Conservation (phyloP, 2,329 filamentous ascomycete genomes). For the Diaporthe velutina region DNA sequence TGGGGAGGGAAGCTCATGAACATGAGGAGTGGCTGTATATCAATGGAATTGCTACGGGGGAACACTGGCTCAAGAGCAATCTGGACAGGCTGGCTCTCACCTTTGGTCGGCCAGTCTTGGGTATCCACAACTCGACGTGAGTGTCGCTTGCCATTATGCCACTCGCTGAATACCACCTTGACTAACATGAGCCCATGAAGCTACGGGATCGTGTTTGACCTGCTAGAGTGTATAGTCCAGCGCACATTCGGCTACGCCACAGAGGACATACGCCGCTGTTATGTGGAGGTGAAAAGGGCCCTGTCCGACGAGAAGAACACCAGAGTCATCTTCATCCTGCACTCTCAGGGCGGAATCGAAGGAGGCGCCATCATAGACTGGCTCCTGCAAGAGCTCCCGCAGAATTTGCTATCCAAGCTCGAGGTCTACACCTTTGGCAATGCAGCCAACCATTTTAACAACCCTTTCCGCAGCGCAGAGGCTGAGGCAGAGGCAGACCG, state of each 20-base stretch:
- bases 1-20: slow-evolving; percentile 56
- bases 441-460: slow-evolving; percentile 86
- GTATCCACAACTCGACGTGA: slow-evolving; percentile 80
- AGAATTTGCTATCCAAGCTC: slow-evolving; percentile 74
- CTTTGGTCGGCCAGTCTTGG: slow-evolving; percentile 78
- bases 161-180: not conserved
- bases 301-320: slow-evolving; percentile 72
- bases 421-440: slow-evolving; percentile 85
- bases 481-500: slow-evolving; percentile 55
- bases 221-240: slow-evolving; percentile 82
- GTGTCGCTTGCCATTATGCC: not conserved
- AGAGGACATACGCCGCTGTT: slow-evolving; percentile 73
- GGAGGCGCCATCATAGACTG: slow-evolving; percentile 81
- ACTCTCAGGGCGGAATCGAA: slow-evolving; percentile 84
- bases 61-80: slow-evolving; percentile 78
- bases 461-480: slow-evolving; percentile 69
- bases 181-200: slow-evolving; percentile 41
- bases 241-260: slow-evolving; percentile 81
- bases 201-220: slow-evolving; percentile 81
- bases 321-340: slow-evolving; percentile 80
- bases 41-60: slow-evolving; percentile 76
- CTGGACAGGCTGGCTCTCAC: slow-evolving; percentile 78
- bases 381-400: slow-evolving; percentile 78
- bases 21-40: slow-evolving; percentile 85
- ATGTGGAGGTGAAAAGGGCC: slow-evolving; percentile 71